Evolutionary conservation across 306 rosid species (phyloP).

Genomic region (Citrullus amarus): DNA sequence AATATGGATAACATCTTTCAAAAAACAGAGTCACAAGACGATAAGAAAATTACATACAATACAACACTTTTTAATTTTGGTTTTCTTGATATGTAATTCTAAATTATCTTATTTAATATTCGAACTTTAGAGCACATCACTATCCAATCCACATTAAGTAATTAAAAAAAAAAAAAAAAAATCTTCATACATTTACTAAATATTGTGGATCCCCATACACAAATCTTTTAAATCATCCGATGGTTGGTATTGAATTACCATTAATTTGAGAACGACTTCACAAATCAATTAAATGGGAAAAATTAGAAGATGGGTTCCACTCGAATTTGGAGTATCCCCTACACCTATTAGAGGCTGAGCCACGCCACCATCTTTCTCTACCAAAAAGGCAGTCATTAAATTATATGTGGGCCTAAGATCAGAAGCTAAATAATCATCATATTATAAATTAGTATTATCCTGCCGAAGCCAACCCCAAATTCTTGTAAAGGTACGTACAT

Average conservation of each 20-base stretch:
- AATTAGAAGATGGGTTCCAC: constrained; percentile 5
- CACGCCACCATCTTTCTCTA: not conserved
- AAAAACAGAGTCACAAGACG: not conserved
- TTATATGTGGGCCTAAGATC: not conserved
- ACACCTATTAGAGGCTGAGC: not conserved
- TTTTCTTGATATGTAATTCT: not conserved
- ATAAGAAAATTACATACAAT: not conserved
- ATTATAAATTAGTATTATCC: not conserved
- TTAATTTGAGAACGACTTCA: not conserved
- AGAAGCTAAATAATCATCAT: not conserved
- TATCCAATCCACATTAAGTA: not conserved
- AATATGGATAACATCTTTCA: not conserved
- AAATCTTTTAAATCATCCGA: not conserved
- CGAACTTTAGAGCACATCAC: not conserved
- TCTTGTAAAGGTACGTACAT: not conserved
- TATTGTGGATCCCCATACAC: not conserved
- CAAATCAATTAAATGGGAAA: not conserved
- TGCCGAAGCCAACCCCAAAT: not conserved
- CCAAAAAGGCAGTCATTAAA: constrained; percentile 3
- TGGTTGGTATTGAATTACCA: not conserved
- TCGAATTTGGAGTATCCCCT: not conserved
- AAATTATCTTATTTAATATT: not conserved
- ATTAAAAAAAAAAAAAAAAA: not conserved
- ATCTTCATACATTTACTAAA: not conserved
- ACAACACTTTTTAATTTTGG: not conserved